A percentile compares a stretch with the other conserved stretches of the same genome.
phyloP scores from a whole-genome alignment of 331 rosid genomes.

The Rhamnella rubrinervis region DNA sequence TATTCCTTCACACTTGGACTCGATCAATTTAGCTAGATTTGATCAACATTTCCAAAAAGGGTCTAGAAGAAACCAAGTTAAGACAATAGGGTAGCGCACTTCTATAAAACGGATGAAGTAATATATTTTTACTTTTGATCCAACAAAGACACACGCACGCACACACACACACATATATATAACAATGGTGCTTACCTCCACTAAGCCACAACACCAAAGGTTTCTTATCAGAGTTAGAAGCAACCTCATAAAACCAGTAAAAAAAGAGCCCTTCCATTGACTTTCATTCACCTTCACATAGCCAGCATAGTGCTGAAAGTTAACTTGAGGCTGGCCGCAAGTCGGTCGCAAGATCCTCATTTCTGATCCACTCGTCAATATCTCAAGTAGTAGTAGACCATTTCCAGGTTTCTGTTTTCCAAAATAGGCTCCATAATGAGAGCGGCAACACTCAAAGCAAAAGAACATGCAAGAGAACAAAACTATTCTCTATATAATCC shows the following conservation, averaged over 20 bases:
- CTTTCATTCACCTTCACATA: slow-evolving; percentile 56
- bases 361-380: slow-evolving; percentile 20
- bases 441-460: slow-evolving; percentile 32
- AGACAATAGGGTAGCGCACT: too few species aligned
- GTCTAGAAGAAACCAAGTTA: too few species aligned
- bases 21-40: too few species aligned
- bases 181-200: too few species aligned
- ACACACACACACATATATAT: too few species aligned
- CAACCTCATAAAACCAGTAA: slow-evolving; percentile 82
- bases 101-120: too few species aligned
- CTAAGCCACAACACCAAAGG: slow-evolving; percentile 81
- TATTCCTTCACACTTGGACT: too few species aligned
- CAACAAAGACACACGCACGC: too few species aligned
- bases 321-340: slow-evolving; percentile 73
- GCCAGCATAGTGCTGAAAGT: slow-evolving; percentile 71
- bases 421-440: slow-evolving; percentile 33
- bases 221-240: slow-evolving; percentile 41
- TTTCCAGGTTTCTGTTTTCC: slow-evolving; percentile 44
- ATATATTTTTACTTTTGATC: too few species aligned
- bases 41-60: too few species aligned
- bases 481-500: too few species aligned
- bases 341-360: slow-evolving; percentile 56
- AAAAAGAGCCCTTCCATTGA: slow-evolving; percentile 67
- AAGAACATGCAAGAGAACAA: too few species aligned
- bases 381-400: slow-evolving; percentile 25